Evolutionary conservation across 2,329 filamentous ascomycete species (phyloP).

Genomic region (Scedosporium minutisporum): DNA sequence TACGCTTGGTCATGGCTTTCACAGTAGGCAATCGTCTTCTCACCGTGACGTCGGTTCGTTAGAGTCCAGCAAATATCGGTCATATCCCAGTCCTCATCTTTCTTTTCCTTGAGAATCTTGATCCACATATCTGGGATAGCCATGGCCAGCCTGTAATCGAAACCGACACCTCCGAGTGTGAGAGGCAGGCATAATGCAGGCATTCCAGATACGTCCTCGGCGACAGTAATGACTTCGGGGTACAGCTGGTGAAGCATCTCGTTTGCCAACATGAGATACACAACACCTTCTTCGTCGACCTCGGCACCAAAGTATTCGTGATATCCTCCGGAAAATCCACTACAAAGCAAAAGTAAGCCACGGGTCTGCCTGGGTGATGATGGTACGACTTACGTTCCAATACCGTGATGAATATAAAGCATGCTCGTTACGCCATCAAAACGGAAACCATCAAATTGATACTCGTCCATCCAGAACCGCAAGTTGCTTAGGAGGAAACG

Average conservation of each 20-base stretch:
- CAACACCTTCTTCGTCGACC: slow-evolving; percentile 88
- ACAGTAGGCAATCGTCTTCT: slow-evolving; percentile 96
- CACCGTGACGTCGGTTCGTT: slow-evolving; percentile 85
- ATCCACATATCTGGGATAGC: slow-evolving; percentile 98
- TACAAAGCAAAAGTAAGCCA: slow-evolving; percentile 26
- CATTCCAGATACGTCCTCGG: slow-evolving; percentile 98
- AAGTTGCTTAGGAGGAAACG: slow-evolving; percentile 94
- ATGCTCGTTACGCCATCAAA: slow-evolving; percentile 99
- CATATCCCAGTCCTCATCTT: slow-evolving; percentile 89
- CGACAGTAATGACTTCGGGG: slow-evolving; percentile 79
- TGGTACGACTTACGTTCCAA: slow-evolving; percentile 66
- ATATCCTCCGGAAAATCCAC: slow-evolving; percentile 93
- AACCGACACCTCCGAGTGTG: slow-evolving; percentile 81
- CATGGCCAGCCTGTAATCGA: slow-evolving; percentile 97
- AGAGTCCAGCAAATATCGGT: slow-evolving; percentile 75
- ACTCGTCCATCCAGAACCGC: slow-evolving; percentile 99
- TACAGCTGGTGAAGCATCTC: slow-evolving; percentile 91
- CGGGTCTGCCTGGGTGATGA: background rate
- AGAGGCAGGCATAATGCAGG: slow-evolving; percentile 85
- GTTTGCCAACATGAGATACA: slow-evolving; percentile 93
- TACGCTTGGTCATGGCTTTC: slow-evolving; percentile 98
- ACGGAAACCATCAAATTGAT: slow-evolving; percentile 90
- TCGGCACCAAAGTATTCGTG: slow-evolving; percentile 90
- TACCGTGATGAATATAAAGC: slow-evolving; percentile 92
- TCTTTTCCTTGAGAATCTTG: slow-evolving; percentile 90